phyloP scores from a whole-genome alignment of 257 asterid genomes.

The Ilex aquifolium region DNA sequence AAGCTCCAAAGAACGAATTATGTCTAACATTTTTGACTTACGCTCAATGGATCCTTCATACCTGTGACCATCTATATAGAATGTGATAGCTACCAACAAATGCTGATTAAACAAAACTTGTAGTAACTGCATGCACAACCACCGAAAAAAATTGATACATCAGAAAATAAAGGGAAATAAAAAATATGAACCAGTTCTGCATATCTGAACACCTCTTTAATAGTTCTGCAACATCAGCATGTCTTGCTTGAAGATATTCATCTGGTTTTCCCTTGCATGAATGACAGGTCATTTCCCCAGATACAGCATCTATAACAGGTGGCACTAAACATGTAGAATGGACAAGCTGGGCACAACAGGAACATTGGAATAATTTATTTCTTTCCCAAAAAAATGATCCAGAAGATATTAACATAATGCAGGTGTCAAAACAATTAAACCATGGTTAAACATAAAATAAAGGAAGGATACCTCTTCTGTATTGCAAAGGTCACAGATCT shows the following conservation, averaged over 20 bases:
- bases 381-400: conserved; percentile 54
- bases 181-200: not conserved
- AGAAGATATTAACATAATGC: not conserved
- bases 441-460: not conserved
- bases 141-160: not conserved
- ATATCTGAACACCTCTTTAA: conserved; percentile 48
- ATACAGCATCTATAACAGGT: conserved; percentile 56
- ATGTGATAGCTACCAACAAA: too few species aligned
- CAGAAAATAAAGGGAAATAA: not conserved
- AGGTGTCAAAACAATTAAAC: not conserved
- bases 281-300: conserved; percentile 81
- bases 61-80: conserved; percentile 31
- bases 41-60: conserved; percentile 82
- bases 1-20: conserved; percentile 85
- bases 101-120: too few species aligned
- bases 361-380: conserved; percentile 88
- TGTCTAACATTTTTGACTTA: conserved; percentile 58
- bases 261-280: conserved; percentile 88
- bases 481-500: conserved; percentile 82
- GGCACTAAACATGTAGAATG: conserved; percentile 85
- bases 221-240: conserved; percentile 63
- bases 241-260: conserved; percentile 76
- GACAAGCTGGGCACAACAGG: conserved; percentile 73
- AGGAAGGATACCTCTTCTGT: conserved; percentile 64
- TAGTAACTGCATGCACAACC: too few species aligned